Evolutionary conservation across 164 flowering plant genomes (phyloP).

Genomic region (Liquidambar formosana): DNA sequence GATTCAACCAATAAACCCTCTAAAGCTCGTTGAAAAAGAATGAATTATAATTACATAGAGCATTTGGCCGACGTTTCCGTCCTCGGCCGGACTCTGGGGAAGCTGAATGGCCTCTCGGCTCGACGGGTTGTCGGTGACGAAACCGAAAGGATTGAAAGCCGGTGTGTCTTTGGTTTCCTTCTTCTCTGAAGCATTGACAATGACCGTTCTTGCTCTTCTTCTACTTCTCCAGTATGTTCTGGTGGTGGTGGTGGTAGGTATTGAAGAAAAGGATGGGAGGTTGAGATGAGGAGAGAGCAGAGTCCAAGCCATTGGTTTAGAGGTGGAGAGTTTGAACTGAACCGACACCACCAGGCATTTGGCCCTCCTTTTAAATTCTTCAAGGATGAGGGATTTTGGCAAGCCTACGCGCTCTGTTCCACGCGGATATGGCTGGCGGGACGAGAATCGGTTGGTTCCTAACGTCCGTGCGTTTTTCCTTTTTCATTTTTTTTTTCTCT

Average conservation of each 20-base stretch:
- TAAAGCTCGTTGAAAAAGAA: background rate
- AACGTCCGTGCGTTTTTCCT: too few species aligned
- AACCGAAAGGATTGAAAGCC: constrained; percentile 84
- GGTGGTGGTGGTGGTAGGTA: background rate
- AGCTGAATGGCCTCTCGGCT: constrained; percentile 90
- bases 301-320: constrained; percentile 17
- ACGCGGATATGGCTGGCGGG: too few species aligned
- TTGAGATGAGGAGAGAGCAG: constrained; percentile 14
- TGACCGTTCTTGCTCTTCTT: constrained; percentile 8
- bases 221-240: background rate
- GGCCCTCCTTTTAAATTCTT: background rate
- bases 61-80: constrained; percentile 96
- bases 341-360: background rate
- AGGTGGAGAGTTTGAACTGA: constrained; percentile 5
- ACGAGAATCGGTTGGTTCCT: too few species aligned
- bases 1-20: background rate
- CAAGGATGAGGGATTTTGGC: background rate
- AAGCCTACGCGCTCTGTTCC: background rate
- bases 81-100: constrained; percentile 84
- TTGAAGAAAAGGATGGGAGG: constrained; percentile 8
- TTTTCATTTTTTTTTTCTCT: too few species aligned
- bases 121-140: constrained; percentile 92
- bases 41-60: constrained; percentile 54
- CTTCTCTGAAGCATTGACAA: constrained; percentile 22
- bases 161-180: constrained; percentile 7